phyloP scores from a whole-genome alignment of 2,329 filamentous ascomycete species.

The Alternaria sp. region DNA sequence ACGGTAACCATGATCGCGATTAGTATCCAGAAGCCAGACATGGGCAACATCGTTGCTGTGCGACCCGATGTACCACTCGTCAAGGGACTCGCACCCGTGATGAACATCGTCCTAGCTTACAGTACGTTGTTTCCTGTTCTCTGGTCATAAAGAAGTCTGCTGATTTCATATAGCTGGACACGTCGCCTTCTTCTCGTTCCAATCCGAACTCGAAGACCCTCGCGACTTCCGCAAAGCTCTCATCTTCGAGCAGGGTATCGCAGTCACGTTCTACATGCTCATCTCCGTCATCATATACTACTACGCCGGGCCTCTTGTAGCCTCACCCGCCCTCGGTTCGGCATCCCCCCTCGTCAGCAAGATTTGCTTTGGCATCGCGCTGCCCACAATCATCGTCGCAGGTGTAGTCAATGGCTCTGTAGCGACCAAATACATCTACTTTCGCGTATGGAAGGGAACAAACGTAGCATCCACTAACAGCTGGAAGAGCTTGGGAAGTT shows the following conservation, averaged over 20 bases:
- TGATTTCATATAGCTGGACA: conserved; percentile 55
- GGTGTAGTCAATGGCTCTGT: conserved; percentile 74
- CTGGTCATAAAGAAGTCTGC: neutral
- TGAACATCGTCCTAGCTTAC: conserved; percentile 76
- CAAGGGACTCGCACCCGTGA: conserved; percentile 35
- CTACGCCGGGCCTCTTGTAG: conserved; percentile 66
- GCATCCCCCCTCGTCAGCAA: conserved; percentile 64
- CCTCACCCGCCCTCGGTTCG: conserved; percentile 71
- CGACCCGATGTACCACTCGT: conserved; percentile 27
- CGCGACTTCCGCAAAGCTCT: conserved; percentile 68
- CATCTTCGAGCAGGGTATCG: conserved; percentile 63
- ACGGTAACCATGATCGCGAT: conserved; percentile 71
- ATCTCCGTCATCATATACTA: conserved; percentile 73
- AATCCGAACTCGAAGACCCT: conserved; percentile 68
- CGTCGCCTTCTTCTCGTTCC: conserved; percentile 72
- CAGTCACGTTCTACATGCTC: conserved; percentile 68
- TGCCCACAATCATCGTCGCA: conserved; percentile 74
- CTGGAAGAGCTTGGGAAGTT: conserved; percentile 52
- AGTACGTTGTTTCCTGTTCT: conserved; percentile 43
- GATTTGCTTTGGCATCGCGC: conserved; percentile 70
- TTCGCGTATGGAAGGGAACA: conserved; percentile 66
- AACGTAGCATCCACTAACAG: conserved; percentile 45
- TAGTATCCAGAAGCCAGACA: conserved; percentile 57
- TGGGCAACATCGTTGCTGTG: conserved; percentile 34
- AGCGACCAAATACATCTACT: conserved; percentile 69